phyloP scores from a whole-genome alignment of 208 protist genomes.

The Willaertia magna region DNA sequence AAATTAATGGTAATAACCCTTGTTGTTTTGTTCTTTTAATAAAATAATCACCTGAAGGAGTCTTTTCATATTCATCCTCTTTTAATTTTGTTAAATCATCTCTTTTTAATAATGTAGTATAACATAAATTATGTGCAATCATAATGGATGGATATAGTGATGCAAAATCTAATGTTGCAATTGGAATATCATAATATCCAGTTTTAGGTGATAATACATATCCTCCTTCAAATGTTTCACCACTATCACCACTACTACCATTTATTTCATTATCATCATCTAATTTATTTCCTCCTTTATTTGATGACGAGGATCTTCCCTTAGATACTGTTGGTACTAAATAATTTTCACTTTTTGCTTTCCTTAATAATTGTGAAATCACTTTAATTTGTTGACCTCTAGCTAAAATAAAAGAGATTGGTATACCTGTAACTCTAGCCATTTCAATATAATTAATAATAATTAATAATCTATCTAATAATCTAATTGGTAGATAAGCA shows the following conservation, averaged over 20 bases:
- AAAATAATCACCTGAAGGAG: slow-evolving; percentile 43
- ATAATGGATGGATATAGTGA: slow-evolving; percentile 99
- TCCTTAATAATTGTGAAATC: slow-evolving; percentile 47
- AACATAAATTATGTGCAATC: slow-evolving; percentile 99
- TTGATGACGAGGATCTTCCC: no score
- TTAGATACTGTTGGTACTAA: background rate
- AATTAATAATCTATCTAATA: slow-evolving; percentile 97
- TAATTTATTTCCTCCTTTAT: background rate
- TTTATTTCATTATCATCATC: background rate
- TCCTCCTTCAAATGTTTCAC: slow-evolving; percentile 82
- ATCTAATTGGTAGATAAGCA: slow-evolving; percentile 77
- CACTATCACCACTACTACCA: no score
- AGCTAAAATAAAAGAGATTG: slow-evolving; percentile 83
- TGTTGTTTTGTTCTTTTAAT: slow-evolving; percentile 40
- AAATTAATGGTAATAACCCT: slow-evolving; percentile 68
- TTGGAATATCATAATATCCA: slow-evolving; percentile 85
- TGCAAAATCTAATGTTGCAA: slow-evolving; percentile 97
- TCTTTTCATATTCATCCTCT: slow-evolving; percentile 26
- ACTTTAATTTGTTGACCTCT: slow-evolving; percentile 98
- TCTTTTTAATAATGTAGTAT: slow-evolving; percentile 69
- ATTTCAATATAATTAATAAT: slow-evolving; percentile 98
- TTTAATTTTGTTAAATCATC: slow-evolving; percentile 16
- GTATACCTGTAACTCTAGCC: slow-evolving; percentile 96
- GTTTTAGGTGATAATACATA: slow-evolving; percentile 93
- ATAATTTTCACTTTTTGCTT: background rate